Evolutionary conservation across 441 rosid genomes (phyloP).

Genomic region (Populus hybrid): DNA sequence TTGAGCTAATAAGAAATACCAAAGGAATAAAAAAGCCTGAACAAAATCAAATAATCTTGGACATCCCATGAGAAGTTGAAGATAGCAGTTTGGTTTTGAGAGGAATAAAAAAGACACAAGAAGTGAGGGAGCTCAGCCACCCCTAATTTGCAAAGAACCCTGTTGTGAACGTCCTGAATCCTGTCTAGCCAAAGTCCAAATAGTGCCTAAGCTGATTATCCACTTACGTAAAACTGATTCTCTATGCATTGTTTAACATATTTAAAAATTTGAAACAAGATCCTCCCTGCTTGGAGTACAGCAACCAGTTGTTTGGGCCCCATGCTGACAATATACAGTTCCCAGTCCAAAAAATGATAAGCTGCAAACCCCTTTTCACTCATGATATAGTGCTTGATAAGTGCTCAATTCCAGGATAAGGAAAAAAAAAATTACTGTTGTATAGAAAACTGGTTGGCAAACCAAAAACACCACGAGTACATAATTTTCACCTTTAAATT

Average conservation of each 20-base stretch:
- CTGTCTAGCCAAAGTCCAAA: neutral
- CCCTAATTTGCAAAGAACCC: too few species aligned
- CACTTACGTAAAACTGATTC: neutral
- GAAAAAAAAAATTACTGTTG: neutral
- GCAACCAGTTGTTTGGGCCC: neutral
- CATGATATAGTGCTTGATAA: neutral
- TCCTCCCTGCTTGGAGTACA: neutral
- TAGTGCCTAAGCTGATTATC: neutral
- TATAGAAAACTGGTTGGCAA: neutral
- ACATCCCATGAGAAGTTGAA: neutral
- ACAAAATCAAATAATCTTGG: slow-evolving; percentile 6
- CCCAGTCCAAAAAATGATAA: neutral
- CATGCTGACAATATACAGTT: neutral
- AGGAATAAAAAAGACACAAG: neutral
- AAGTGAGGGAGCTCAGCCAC: neutral
- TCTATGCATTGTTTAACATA: neutral
- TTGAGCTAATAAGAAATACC: neutral
- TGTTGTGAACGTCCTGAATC: neutral
- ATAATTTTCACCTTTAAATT: neutral
- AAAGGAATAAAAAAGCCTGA: neutral
- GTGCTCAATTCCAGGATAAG: neutral
- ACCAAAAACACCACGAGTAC: neutral
- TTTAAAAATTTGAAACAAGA: neutral
- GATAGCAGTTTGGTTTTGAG: neutral
- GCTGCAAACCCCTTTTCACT: neutral